Evolutionary conservation across 1,139 yeast species (phyloP).

Genomic region (Nakaseomyces bracarensis): DNA sequence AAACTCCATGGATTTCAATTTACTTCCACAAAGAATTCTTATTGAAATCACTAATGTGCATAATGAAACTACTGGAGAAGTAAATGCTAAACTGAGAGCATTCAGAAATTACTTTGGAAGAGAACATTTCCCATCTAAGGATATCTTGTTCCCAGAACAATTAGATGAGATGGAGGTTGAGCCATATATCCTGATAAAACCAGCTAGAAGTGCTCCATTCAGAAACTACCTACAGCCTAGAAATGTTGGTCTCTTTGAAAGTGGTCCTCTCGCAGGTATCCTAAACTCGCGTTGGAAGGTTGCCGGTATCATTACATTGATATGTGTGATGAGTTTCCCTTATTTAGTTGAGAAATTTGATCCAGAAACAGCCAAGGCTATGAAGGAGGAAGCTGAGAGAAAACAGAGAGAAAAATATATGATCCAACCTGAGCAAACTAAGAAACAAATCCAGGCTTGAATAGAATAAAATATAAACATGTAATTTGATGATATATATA

Average conservation of each 20-base stretch:
- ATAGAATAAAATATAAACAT: neutral
- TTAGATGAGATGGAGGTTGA: conserved; percentile 19
- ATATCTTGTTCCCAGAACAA: conserved; percentile 27
- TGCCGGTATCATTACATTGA: conserved; percentile 25
- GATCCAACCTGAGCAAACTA: conserved; percentile 7
- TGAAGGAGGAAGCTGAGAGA: conserved; percentile 29
- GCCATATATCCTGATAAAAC: conserved; percentile 22
- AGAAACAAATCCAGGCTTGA: neutral
- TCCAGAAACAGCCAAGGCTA: conserved; percentile 33
- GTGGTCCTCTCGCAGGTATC: conserved; percentile 33
- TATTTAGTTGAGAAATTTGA: conserved; percentile 33
- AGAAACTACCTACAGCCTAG: conserved; percentile 31
- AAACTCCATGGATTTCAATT: conserved; percentile 27
- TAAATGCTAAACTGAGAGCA: conserved; percentile 15
- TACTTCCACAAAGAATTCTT: conserved; percentile 30
- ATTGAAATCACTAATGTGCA: conserved; percentile 20
- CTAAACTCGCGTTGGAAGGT: conserved; percentile 34
- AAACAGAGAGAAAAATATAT: conserved; percentile 25
- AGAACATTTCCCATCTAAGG: conserved; percentile 31
- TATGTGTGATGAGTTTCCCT: conserved; percentile 30
- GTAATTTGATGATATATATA: too few species aligned
- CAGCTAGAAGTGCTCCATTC: conserved; percentile 27
- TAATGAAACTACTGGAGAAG: conserved; percentile 13
- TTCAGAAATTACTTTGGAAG: conserved; percentile 30
- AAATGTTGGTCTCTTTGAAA: conserved; percentile 28